Conservation (phyloP, 805 yeast genomes). For the Kodamaea kaohsiungensis region DNA sequence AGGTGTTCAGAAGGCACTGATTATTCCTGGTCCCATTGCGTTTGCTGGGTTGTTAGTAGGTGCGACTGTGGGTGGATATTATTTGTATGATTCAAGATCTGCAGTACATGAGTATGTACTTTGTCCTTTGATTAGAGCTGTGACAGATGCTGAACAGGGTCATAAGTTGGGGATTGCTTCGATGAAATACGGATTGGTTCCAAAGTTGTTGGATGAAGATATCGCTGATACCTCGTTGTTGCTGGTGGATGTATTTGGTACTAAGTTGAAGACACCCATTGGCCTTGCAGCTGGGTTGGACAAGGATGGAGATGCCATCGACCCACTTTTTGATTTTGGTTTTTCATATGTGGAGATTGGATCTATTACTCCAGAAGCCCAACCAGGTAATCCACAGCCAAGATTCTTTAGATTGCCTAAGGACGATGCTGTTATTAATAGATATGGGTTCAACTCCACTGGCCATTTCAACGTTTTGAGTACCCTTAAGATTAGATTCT, state of each 20-base stretch:
- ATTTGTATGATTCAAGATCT: constrained; percentile 74
- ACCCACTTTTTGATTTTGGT: constrained; percentile 73
- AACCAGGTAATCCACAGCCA: constrained; percentile 93
- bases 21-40: constrained; percentile 22
- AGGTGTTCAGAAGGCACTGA: constrained; percentile 4
- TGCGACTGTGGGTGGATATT: constrained; percentile 47
- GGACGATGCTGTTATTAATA: constrained; percentile 89
- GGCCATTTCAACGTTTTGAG: constrained; percentile 79
- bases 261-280: constrained; percentile 70
- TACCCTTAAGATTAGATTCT: constrained; percentile 65
- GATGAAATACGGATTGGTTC: constrained; percentile 69
- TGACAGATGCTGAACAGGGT: constrained; percentile 83
- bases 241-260: constrained; percentile 65
- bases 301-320: constrained; percentile 90
- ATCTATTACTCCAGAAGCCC: constrained; percentile 88
- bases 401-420: constrained; percentile 82
- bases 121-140: constrained; percentile 71
- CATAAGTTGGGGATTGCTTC: constrained; percentile 73
- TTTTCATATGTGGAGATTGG: constrained; percentile 93
- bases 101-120: constrained; percentile 77
- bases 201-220: constrained; percentile 56
- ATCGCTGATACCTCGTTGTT: constrained; percentile 46
- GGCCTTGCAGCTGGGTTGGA: constrained; percentile 97
- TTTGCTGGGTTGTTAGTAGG: constrained; percentile 22
- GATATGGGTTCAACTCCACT: constrained; percentile 91